Conservation (phyloP, 352 stramenopile species). For the Peronosclerospora sorghi region DNA sequence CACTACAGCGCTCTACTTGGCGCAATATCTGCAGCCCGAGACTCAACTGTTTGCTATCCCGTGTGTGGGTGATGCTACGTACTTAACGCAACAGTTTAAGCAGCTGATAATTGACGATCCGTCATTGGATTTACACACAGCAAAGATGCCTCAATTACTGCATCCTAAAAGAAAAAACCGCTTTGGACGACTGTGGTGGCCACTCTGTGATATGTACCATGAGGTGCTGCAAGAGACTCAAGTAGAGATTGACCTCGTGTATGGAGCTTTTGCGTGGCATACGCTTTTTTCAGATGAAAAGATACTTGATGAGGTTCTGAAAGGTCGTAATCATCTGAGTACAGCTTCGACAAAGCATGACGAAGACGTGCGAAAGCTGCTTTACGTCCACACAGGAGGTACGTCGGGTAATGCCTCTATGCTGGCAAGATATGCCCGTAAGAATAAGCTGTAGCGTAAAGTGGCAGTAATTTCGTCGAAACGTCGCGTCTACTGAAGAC, state of each 20-base stretch:
- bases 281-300: constrained; percentile 50
- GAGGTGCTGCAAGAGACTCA: constrained; percentile 45
- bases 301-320: constrained; percentile 25
- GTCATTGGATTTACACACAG: neutral
- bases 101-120: constrained; percentile 26
- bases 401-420: constrained; percentile 65
- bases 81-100: constrained; percentile 45
- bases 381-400: constrained; percentile 78
- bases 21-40: constrained; percentile 39
- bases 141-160: constrained; percentile 30
- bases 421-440: constrained; percentile 42
- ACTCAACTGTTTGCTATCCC: constrained; percentile 51
- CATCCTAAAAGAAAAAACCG: constrained; percentile 35
- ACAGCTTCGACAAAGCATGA: neutral
- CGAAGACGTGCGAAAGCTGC: constrained; percentile 26
- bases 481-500: constrained; percentile 10
- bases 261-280: constrained; percentile 66
- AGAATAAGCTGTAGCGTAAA: constrained; percentile 8
- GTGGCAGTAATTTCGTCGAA: constrained; percentile 14
- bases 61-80: constrained; percentile 54
- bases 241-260: constrained; percentile 70
- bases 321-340: neutral
- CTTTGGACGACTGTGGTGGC: constrained; percentile 56
- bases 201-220: constrained; percentile 45
- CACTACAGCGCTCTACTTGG: constrained; percentile 71